Evolutionary conservation across 2,329 filamentous ascomycete species (phyloP).

Genomic region (Chlorencoelia australis): DNA sequence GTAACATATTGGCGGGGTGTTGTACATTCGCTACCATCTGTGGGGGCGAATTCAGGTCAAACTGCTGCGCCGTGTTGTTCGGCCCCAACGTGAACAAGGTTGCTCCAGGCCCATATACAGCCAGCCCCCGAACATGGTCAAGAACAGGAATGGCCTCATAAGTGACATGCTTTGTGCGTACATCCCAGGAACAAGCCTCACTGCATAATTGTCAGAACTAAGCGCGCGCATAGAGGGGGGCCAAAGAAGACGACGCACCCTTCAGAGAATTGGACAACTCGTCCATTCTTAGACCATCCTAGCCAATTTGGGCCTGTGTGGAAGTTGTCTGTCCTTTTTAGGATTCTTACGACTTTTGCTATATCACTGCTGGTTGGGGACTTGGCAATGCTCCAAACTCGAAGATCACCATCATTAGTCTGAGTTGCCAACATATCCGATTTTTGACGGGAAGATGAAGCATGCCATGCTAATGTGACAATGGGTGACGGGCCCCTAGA

Average conservation of each 20-base stretch:
- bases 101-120: conserved; percentile 84
- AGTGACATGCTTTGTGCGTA: conserved; percentile 92
- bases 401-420: conserved; percentile 80
- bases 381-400: conserved; percentile 96
- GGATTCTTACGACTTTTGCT: conserved; percentile 78
- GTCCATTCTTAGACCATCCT: conserved; percentile 95
- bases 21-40: conserved; percentile 79
- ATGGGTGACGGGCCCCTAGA: conserved; percentile 78
- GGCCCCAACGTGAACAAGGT: conserved; percentile 82
- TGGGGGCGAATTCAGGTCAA: conserved; percentile 77
- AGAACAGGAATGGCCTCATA: conserved; percentile 81
- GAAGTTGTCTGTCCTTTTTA: conserved; percentile 70
- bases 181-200: conserved; percentile 92
- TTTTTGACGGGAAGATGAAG: conserved; percentile 89
- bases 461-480: conserved; percentile 84
- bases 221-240: conserved; percentile 33
- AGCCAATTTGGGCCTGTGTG: conserved; percentile 83
- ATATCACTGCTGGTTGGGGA: conserved; percentile 58
- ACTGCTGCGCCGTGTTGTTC: conserved; percentile 87
- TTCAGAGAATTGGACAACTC: conserved; percentile 86
- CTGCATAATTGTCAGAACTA: conserved; percentile 39
- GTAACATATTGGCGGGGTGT: conserved; percentile 67
- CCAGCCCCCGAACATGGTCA: conserved; percentile 69
- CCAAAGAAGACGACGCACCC: conserved; percentile 49
- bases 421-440: conserved; percentile 97